phyloP scores from a whole-genome alignment of 2,329 filamentous ascomycete genomes.

The Onygenales sp. region DNA sequence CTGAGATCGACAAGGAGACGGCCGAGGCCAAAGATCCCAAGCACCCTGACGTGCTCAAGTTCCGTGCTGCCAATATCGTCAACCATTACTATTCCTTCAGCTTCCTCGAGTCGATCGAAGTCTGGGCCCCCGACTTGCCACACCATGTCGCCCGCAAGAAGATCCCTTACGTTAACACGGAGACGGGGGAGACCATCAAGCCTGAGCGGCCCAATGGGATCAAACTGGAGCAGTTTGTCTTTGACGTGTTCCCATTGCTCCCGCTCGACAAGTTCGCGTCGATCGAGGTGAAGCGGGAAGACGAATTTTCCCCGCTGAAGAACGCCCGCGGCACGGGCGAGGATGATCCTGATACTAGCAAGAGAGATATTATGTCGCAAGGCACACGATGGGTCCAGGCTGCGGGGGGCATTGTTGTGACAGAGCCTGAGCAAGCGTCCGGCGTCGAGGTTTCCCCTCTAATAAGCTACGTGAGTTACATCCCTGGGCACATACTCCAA shows the following conservation, averaged over 20 bases:
- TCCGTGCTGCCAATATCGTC: slow-evolving; percentile 97
- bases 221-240: slow-evolving; percentile 98
- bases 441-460: slow-evolving; percentile 88
- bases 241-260: slow-evolving; percentile 91
- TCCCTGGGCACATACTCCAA: too few species aligned
- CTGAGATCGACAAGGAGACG: slow-evolving; percentile 84
- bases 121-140: slow-evolving; percentile 75
- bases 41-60: slow-evolving; percentile 75
- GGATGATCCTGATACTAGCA: slow-evolving; percentile 91
- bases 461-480: slow-evolving; percentile 79
- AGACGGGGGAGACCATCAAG: slow-evolving; percentile 72
- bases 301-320: slow-evolving; percentile 97
- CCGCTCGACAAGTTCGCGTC: slow-evolving; percentile 82
- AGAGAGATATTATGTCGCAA: slow-evolving; percentile 79
- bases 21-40: slow-evolving; percentile 79
- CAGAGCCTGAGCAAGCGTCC: slow-evolving; percentile 46
- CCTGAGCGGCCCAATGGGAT: slow-evolving; percentile 93
- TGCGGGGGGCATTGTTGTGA: slow-evolving; percentile 65
- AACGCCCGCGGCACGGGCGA: slow-evolving; percentile 77
- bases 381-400: slow-evolving; percentile 76
- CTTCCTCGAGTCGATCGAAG: slow-evolving; percentile 83
- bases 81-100: slow-evolving; percentile 98
- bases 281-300: slow-evolving; percentile 91
- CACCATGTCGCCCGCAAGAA: slow-evolving; percentile 98
- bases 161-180: slow-evolving; percentile 75